A percentile compares a stretch with the other conserved stretches of the same genome.
Conservation (phyloP, 2,329 filamentous ascomycete species). For the Penicillium brasilianum region DNA sequence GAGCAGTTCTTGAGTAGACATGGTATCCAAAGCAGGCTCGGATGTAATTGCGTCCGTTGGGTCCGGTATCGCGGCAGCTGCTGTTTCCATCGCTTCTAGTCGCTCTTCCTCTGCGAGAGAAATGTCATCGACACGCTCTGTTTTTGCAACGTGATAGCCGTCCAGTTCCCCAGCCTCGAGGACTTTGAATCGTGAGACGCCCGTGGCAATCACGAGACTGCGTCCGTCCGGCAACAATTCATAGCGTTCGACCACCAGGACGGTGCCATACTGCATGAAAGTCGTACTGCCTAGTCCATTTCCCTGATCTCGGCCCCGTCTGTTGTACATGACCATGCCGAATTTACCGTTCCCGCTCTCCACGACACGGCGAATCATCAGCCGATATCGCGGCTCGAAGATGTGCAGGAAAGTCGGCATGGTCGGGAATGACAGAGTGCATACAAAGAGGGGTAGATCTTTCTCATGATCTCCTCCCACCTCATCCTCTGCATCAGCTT, state of each 20-base stretch:
- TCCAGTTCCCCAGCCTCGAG: conserved; percentile 67
- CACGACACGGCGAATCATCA: conserved; percentile 83
- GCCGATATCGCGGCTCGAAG: conserved; percentile 88
- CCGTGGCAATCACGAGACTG: conserved; percentile 78
- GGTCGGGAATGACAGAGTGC: conserved; percentile 77
- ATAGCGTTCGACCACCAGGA: conserved; percentile 75
- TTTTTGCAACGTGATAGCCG: conserved; percentile 76
- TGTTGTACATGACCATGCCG: conserved; percentile 80
- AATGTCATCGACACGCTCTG: conserved; percentile 82
- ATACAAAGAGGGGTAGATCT: conserved; percentile 76
- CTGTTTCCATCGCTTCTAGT: conserved; percentile 71
- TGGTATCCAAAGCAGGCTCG: conserved; percentile 45
- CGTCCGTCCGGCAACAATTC: conserved; percentile 79
- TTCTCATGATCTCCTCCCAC: conserved; percentile 59
- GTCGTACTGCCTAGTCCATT: conserved; percentile 55
- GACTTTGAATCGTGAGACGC: conserved; percentile 77
- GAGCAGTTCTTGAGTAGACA: conserved; percentile 75
- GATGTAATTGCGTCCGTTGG: conserved; percentile 27
- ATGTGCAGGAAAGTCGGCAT: conserved; percentile 88
- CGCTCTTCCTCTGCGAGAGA: conserved; percentile 78
- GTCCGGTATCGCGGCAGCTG: conserved; percentile 26
- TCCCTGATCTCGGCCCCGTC: conserved; percentile 57
- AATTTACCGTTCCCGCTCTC: conserved; percentile 74
- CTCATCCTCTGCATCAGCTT: conserved; percentile 62
- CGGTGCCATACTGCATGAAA: conserved; percentile 77